phyloP scores from a whole-genome alignment of 2,329 filamentous ascomycete genomes.

The Sarocladium oryzae region DNA sequence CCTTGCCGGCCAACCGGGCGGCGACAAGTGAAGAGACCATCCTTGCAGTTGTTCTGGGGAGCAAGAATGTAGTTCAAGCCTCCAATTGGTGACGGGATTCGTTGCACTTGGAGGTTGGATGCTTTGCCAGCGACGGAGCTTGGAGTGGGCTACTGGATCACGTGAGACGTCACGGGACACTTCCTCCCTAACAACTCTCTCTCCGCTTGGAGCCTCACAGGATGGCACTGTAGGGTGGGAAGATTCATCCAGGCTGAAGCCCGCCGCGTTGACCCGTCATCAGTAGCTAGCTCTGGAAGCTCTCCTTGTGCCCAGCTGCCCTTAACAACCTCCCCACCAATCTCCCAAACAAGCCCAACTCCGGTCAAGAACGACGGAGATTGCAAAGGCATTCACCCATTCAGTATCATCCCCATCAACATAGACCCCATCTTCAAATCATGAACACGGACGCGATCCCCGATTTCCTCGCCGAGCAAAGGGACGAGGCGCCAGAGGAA shows the following conservation, averaged over 20 bases:
- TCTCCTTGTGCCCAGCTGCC: not conserved
- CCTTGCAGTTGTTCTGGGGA: conserved; percentile 26
- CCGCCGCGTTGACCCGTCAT: conserved; percentile 10
- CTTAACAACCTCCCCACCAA: not conserved
- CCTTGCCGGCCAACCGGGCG: conserved; percentile 45
- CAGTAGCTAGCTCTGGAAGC: conserved; percentile 7
- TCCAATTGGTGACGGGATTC: conserved; percentile 20
- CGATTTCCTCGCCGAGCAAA: conserved; percentile 87
- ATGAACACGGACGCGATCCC: conserved; percentile 87
- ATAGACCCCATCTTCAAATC: conserved; percentile 12
- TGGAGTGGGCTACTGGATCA: conserved; percentile 14
- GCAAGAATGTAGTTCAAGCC: conserved; percentile 23
- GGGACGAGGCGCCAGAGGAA: conserved; percentile 79
- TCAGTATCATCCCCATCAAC: no score
- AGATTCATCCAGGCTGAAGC: conserved; percentile 7
- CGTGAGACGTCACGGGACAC: conserved; percentile 19
- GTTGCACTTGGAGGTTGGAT: conserved; percentile 14
- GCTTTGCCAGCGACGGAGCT: conserved; percentile 18
- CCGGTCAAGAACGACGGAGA: not conserved
- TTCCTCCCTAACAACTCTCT: no score
- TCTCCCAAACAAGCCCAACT: not conserved
- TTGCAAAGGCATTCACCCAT: not conserved
- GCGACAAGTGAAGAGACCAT: conserved; percentile 53
- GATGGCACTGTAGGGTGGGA: conserved; percentile 5
- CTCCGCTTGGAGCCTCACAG: no score